Evolutionary conservation across 164 flowering plant genomes (phyloP).

Genomic region (Annona cherimola): DNA sequence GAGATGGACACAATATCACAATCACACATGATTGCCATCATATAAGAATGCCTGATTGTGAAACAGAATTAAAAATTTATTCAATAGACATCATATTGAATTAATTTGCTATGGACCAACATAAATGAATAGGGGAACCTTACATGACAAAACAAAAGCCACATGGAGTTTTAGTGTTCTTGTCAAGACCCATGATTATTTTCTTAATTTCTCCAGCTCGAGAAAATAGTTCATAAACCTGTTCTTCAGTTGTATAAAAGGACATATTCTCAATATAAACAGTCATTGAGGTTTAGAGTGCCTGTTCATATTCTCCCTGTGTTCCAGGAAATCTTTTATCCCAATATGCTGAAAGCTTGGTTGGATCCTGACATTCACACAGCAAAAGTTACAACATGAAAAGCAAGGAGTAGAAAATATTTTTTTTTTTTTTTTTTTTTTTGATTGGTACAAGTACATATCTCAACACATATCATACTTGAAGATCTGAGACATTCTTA

Average conservation of each 20-base stretch:
- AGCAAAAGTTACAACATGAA: constrained; percentile 1
- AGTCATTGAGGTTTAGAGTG: constrained; percentile 63
- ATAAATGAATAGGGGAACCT: constrained; percentile 12
- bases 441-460: too few relatives aligned
- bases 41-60: too few relatives aligned
- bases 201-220: constrained; percentile 94
- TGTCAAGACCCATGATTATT: constrained; percentile 95
- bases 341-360: constrained; percentile 79
- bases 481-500: too few relatives aligned
- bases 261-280: constrained; percentile 92
- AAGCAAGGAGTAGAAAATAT: not conserved
- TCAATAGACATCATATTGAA: too few relatives aligned
- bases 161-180: constrained; percentile 93
- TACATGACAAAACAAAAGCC: constrained; percentile 96
- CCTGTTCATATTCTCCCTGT: constrained; percentile 91
- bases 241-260: constrained; percentile 96
- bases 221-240: constrained; percentile 85
- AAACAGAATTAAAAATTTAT: too few relatives aligned
- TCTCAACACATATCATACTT: too few relatives aligned
- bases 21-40: too few relatives aligned
- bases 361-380: constrained; percentile 49
- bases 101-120: too few relatives aligned
- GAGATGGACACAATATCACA: too few relatives aligned
- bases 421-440: too few relatives aligned
- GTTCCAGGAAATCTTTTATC: constrained; percentile 83